A percentile compares a stretch with the other conserved stretches of the same genome.
These are phyloP conservation scores for Datisca glomerata DNA, from an alignment of 306 rosid species.

Conservation along the genomic window DNA sequence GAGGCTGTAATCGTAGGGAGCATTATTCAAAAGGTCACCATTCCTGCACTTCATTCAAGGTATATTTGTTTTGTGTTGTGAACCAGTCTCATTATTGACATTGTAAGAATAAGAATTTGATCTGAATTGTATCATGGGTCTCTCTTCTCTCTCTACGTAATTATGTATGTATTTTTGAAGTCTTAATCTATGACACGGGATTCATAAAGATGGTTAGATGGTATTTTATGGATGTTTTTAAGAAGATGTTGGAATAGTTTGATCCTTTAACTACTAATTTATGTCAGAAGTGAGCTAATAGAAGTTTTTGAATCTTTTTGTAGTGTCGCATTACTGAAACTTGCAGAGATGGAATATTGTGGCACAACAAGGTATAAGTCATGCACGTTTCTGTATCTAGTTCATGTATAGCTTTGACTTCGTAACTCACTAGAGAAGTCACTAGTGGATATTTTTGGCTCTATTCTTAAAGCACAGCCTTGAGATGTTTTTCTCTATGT, in stretches of 20 bases:
- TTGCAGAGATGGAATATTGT: constrained; percentile 81
- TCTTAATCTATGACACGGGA: no score
- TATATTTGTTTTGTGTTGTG: constrained; percentile 15
- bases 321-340: constrained; percentile 86
- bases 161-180: no score
- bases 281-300: constrained; percentile 16
- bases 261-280: no score
- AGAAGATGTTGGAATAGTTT: no score
- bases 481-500: background rate
- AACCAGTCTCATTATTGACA: no score
- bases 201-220: no score
- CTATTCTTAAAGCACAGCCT: background rate
- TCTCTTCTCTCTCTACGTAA: background rate
- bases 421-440: no score
- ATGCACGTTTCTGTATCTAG: background rate
- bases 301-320: constrained; percentile 19
- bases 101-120: no score
- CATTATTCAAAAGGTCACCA: constrained; percentile 66
- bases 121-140: background rate
- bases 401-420: no score
- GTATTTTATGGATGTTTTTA: no score
- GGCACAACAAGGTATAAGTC: constrained; percentile 81
- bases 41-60: constrained; percentile 96
- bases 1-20: constrained; percentile 96
- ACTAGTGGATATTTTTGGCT: no score